Conservation (phyloP, 352 stramenopile genomes). For the Phytophthora tentaculata region DNA sequence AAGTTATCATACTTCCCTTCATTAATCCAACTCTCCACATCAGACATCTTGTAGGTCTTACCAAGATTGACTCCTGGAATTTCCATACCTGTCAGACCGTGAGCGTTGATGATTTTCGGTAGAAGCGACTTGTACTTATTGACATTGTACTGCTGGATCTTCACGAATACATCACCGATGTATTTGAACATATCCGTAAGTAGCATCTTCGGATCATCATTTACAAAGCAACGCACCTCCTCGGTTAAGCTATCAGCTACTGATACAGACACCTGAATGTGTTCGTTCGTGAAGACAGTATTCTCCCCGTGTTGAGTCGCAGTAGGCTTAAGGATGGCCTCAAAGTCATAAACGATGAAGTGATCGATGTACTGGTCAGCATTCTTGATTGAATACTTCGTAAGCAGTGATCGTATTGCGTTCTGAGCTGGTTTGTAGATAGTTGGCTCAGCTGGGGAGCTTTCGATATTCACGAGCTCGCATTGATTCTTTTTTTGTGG, state of each 20-base stretch:
- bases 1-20: not conserved
- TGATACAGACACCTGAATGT: not conserved
- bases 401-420: not conserved
- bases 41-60: not conserved
- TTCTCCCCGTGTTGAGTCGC: not conserved
- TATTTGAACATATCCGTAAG: conserved; percentile 2
- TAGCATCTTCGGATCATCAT: not conserved
- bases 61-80: not conserved
- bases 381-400: not conserved
- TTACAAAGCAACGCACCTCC: not conserved
- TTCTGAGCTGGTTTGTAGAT: not conserved
- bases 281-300: not conserved
- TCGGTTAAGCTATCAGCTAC: conserved; percentile 2
- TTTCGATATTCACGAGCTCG: not conserved
- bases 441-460: not conserved
- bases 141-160: conserved; percentile 1
- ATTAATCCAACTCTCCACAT: not conserved
- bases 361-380: not conserved
- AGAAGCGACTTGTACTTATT: conserved; percentile 1
- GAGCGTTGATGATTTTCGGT: not conserved
- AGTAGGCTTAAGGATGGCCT: not conserved
- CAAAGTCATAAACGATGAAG: not conserved
- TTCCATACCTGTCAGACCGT: conserved; percentile 2
- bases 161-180: not conserved
- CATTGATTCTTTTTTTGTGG: not conserved